These are phyloP conservation scores for Alternaria sp. DNA, from an alignment of 2,329 filamentous ascomycete species.

Conservation along the genomic window DNA sequence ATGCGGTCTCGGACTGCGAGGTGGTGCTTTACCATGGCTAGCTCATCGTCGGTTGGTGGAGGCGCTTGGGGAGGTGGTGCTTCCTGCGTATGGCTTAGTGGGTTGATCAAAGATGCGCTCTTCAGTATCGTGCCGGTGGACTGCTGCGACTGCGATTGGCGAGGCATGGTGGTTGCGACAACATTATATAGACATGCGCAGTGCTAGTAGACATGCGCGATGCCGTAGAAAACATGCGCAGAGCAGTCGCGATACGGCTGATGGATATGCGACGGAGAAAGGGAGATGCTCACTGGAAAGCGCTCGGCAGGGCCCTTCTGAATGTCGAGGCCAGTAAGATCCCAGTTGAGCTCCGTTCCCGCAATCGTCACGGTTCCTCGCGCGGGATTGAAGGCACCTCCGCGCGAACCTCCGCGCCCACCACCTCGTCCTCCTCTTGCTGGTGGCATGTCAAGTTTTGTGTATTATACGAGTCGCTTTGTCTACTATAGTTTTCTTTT, in stretches of 20 bases:
- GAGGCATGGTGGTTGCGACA: conserved; percentile 10
- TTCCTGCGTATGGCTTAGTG: conserved; percentile 36
- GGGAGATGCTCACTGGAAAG: conserved; percentile 46
- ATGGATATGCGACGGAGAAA: not conserved
- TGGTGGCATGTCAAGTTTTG: conserved; percentile 24
- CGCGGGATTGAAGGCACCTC: conserved; percentile 37
- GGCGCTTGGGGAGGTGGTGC: conserved; percentile 46
- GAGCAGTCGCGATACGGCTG: not conserved
- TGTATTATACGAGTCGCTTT: not conserved
- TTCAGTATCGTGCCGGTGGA: not conserved
- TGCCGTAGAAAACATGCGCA: not conserved
- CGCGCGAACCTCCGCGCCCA: conserved; percentile 34
- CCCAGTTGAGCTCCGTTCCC: conserved; percentile 53
- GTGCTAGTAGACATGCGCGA: not conserved
- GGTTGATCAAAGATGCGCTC: conserved; percentile 5
- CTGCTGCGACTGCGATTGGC: conserved; percentile 4
- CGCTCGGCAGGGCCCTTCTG: conserved; percentile 49
- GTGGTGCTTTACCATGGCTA: conserved; percentile 57
- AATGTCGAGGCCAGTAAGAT: conserved; percentile 49
- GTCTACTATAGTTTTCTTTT: not conserved
- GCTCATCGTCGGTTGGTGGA: conserved; percentile 54
- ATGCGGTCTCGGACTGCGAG: conserved; percentile 61
- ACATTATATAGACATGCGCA: conserved; percentile 16
- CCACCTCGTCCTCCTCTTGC: conserved; percentile 45
- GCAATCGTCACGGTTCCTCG: conserved; percentile 49